phyloP scores from a whole-genome alignment of 1,284 basidiomycete species.

The Tylopilus sp. region DNA sequence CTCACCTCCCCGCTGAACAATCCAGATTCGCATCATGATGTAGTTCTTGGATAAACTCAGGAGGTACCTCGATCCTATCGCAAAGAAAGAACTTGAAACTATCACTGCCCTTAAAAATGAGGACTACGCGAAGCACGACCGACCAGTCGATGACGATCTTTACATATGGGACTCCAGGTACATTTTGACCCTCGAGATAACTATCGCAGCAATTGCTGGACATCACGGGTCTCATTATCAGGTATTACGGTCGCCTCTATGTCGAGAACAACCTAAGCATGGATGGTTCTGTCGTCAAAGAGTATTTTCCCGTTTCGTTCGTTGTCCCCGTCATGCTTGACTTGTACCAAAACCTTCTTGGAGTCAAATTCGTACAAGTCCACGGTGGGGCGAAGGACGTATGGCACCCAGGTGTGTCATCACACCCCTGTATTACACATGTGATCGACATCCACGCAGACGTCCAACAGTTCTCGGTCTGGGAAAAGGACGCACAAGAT shows the following conservation, averaged over 20 bases:
- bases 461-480: slow-evolving; percentile 74
- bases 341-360: slow-evolving; percentile 75
- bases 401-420: slow-evolving; percentile 65
- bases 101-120: slow-evolving; percentile 69
- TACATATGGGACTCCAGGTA: slow-evolving; percentile 61
- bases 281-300: slow-evolving; percentile 73
- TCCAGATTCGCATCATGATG: not conserved
- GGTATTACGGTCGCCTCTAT: slow-evolving; percentile 68
- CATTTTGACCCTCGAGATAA: not conserved
- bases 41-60: slow-evolving; percentile 71
- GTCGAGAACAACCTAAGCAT: slow-evolving; percentile 62
- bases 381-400: slow-evolving; percentile 45
- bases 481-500: slow-evolving; percentile 70
- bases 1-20: not conserved
- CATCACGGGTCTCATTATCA: not conserved
- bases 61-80: slow-evolving; percentile 65
- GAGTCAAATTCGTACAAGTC: slow-evolving; percentile 66
- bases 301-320: slow-evolving; percentile 81
- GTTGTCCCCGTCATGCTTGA: slow-evolving; percentile 74
- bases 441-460: slow-evolving; percentile 40
- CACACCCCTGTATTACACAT: not conserved
- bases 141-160: slow-evolving; percentile 65
- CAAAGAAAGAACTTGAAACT: slow-evolving; percentile 56
- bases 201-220: not conserved
- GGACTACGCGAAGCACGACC: slow-evolving; percentile 55